Evolutionary conservation across 306 rosid species (phyloP).

Genomic region (Quercus wislizeni): DNA sequence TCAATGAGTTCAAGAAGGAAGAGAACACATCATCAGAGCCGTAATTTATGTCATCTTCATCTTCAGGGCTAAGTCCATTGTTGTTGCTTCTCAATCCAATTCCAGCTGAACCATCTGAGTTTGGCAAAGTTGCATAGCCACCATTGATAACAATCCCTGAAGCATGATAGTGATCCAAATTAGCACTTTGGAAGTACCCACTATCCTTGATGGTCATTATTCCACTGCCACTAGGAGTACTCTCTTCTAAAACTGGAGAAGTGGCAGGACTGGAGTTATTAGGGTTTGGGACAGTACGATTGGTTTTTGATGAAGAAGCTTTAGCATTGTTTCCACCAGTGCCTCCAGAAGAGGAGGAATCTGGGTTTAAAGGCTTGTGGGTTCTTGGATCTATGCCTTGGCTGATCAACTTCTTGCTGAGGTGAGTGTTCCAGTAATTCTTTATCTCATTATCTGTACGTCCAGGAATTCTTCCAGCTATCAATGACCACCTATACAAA

Average conservation of each 20-base stretch:
- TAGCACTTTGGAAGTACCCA: not conserved
- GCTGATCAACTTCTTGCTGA: constrained; percentile 79
- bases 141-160: not conserved
- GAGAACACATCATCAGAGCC: constrained; percentile 62
- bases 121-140: constrained; percentile 8
- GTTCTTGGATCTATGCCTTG: constrained; percentile 95
- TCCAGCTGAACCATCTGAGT: constrained; percentile 18
- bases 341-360: not conserved
- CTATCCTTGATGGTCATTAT: not conserved
- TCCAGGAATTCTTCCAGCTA: constrained; percentile 95
- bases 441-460: constrained; percentile 86
- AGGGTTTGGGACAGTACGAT: constrained; percentile 1
- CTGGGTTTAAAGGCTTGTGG: constrained; percentile 62
- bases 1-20: constrained; percentile 70
- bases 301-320: constrained; percentile 7
- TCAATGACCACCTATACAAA: constrained; percentile 68
- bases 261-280: not conserved
- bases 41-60: constrained; percentile 33
- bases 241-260: not conserved
- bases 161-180: not conserved
- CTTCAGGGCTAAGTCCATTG: constrained; percentile 14
- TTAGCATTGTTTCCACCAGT: not conserved
- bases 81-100: constrained; percentile 19
- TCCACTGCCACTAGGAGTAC: not conserved
- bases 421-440: constrained; percentile 92